These are phyloP conservation scores for Ilyonectria sp. DNA, from an alignment of 2,329 filamentous ascomycete species.

Conservation along the genomic window DNA sequence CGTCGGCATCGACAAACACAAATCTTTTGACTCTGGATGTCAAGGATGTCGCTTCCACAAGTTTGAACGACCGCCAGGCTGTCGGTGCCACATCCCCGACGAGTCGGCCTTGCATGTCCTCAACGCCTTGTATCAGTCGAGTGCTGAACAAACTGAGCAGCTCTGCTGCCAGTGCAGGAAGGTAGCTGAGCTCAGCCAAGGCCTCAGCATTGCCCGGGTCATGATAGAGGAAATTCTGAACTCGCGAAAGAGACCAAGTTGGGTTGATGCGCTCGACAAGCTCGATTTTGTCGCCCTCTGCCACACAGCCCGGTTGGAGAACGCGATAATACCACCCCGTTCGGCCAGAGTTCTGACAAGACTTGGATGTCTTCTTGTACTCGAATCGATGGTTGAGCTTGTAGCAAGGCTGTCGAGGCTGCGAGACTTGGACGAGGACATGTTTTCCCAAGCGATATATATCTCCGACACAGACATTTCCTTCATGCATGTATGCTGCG, in stretches of 20 bases:
- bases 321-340: slow-evolving; percentile 41
- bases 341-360: slow-evolving; percentile 32
- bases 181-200: background rate
- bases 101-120: background rate
- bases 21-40: background rate
- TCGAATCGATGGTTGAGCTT: slow-evolving; percentile 43
- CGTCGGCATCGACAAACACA: background rate
- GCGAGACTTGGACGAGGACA: slow-evolving; percentile 35
- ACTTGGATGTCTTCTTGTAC: slow-evolving; percentile 31
- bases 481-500: slow-evolving; percentile 30
- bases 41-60: background rate
- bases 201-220: background rate
- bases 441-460: slow-evolving; percentile 28
- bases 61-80: background rate
- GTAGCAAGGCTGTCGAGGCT: slow-evolving; percentile 38
- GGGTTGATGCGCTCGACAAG: background rate
- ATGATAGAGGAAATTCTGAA: background rate
- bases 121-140: background rate
- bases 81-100: background rate
- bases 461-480: slow-evolving; percentile 41
- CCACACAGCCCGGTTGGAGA: slow-evolving; percentile 11
- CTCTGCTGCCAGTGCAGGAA: background rate
- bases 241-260: background rate
- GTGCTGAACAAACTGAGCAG: background rate
- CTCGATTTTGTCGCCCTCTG: background rate